Evolutionary conservation across 2,329 filamentous ascomycete genomes (phyloP).

Genomic region (Aschersonia sp.): DNA sequence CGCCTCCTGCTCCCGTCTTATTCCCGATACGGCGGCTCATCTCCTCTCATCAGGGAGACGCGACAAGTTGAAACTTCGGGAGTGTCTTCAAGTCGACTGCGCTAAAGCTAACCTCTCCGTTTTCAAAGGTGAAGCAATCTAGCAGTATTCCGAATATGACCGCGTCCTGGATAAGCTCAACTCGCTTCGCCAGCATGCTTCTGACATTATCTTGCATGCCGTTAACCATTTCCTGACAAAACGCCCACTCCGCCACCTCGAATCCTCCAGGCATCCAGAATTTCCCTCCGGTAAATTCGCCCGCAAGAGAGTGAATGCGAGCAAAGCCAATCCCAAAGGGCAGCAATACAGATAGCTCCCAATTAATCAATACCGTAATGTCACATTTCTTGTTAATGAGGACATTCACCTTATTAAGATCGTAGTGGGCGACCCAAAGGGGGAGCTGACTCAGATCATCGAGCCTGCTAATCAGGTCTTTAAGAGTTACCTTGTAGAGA

Average conservation of each 20-base stretch:
- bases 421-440: slow-evolving; percentile 2
- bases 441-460: neutral
- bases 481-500: neutral
- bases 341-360: neutral
- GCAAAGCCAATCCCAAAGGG: slow-evolving; percentile 6
- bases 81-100: slow-evolving; percentile 10
- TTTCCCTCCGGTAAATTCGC: slow-evolving; percentile 10
- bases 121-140: slow-evolving; percentile 11
- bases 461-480: neutral
- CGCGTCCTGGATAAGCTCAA: slow-evolving; percentile 15
- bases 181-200: slow-evolving; percentile 14
- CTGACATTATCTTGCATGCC: neutral
- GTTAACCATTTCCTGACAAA: slow-evolving; percentile 11
- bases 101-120: slow-evolving; percentile 10
- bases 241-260: slow-evolving; percentile 11
- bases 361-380: slow-evolving; percentile 1
- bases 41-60: slow-evolving; percentile 1
- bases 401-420: neutral
- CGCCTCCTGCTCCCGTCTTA: neutral
- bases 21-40: neutral
- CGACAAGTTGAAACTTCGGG: slow-evolving; percentile 15
- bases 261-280: slow-evolving; percentile 13
- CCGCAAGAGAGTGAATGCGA: slow-evolving; percentile 11
- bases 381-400: neutral
- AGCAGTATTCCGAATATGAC: slow-evolving; percentile 15